These are phyloP conservation scores for Auricularia sp. DNA, from an alignment of 768 basidiomycete genomes.

Conservation along the genomic window DNA sequence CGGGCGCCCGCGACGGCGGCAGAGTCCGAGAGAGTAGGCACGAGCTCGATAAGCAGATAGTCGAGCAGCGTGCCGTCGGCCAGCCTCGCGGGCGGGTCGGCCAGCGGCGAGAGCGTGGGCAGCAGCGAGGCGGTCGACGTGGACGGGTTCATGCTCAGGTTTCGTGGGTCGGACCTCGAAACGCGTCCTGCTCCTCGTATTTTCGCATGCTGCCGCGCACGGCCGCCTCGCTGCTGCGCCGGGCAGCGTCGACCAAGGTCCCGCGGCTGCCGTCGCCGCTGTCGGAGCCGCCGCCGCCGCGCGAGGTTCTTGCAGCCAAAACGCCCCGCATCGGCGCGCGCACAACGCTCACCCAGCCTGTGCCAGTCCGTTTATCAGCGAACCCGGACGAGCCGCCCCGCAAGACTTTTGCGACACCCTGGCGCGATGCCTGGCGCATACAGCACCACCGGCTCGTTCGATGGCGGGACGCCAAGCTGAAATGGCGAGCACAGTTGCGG, in stretches of 20 bases:
- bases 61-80: conserved; percentile 68
- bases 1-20: conserved; percentile 62
- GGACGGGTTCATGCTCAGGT: background rate
- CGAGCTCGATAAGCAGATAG: conserved; percentile 77
- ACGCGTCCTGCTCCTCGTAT: no score
- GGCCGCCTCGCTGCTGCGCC: no score
- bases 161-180: no score
- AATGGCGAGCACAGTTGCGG: background rate
- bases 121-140: conserved; percentile 14
- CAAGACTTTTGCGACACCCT: background rate
- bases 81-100: conserved; percentile 52
- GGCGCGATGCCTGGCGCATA: background rate
- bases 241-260: background rate
- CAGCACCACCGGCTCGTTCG: background rate
- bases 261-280: conserved; percentile 1
- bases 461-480: background rate
- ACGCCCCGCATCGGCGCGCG: background rate
- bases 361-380: background rate
- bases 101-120: conserved; percentile 38
- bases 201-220: no score
- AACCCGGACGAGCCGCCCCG: background rate
- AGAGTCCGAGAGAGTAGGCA: conserved; percentile 64
- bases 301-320: background rate
- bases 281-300: background rate
- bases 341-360: background rate